These are phyloP conservation scores for Vigna trinervia DNA, from an alignment of 306 rosid genomes.

Conservation along the genomic window DNA sequence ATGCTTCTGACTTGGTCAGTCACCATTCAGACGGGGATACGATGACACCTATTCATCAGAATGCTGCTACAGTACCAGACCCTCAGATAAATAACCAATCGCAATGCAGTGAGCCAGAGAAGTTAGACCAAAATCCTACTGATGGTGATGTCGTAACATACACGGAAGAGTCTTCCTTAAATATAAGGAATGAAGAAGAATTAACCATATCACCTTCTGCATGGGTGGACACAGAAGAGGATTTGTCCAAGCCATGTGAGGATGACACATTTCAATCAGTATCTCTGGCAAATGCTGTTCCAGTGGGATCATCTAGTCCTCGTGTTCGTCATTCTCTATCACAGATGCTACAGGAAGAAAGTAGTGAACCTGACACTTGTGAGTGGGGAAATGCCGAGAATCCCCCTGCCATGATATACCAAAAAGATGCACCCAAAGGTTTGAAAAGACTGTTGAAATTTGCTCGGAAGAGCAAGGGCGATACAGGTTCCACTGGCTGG, in stretches of 20 bases:
- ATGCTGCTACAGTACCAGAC: conserved; percentile 57
- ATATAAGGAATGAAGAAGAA: conserved; percentile 72
- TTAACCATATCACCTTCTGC: conserved; percentile 76
- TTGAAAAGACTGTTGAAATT: conserved; percentile 90
- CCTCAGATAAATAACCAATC: conserved; percentile 53
- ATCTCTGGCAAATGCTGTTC: conserved; percentile 57
- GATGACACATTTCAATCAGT: conserved; percentile 56
- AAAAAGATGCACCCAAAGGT: conserved; percentile 94
- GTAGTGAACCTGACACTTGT: conserved; percentile 72
- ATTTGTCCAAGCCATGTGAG: conserved; percentile 60
- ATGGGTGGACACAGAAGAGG: conserved; percentile 94
- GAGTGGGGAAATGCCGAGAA: conserved; percentile 98
- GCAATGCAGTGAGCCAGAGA: conserved; percentile 55
- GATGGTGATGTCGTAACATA: conserved; percentile 51
- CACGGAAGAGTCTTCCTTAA: conserved; percentile 57
- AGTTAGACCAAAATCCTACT: conserved; percentile 53
- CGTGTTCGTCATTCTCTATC: conserved; percentile 95
- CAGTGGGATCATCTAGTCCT: conserved; percentile 65
- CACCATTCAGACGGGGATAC: conserved; percentile 62
- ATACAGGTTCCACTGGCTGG: conserved; percentile 73
- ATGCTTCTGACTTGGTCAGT: conserved; percentile 60
- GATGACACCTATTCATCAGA: conserved; percentile 46
- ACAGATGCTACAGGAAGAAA: conserved; percentile 98
- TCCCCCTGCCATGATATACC: conserved; percentile 81
- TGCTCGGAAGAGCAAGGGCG: conserved; percentile 95